Base-by-base conservation (phyloP, 805 yeast genomes). In the Yarrowia hollandica region DNA sequence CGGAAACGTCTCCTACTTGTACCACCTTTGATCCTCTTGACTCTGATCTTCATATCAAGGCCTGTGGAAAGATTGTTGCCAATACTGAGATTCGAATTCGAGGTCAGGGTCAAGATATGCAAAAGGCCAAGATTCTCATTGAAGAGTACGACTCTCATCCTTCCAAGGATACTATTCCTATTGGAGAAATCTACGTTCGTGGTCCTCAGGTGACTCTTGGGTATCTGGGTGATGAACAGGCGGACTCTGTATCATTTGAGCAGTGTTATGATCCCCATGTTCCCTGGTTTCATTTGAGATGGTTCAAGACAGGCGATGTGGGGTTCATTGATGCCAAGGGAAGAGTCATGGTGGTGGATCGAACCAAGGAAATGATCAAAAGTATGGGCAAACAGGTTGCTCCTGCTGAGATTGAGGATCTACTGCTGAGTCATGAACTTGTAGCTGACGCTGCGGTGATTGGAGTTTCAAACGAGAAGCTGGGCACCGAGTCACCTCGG, bases 371-470 rank as follows among this genome's bases (percentile, higher is more conserved):
- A 48, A 71, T 71, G 44, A 71, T 71, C 62, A 71, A 71, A 54
- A 66, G 71, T 16, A 74, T 73, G 18, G 74, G 74, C 64, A 96
- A 91, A 74, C 85, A 96, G 76, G 82, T 91, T 63, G 91, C 97
- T 8, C 92, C 97, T 30, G 92, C 97, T n/a, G 97, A 91, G 76
- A 88, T 91, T 63, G 97, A 91, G 74, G 85, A 92, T 30, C 86
- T 92, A 16, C 76, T 90, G 66, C 78, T 83, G 60, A 86, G 82
- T 64, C 89, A 88, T 73, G 79, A 79, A n/a, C 75, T 79, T 58
- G 97, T 91, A 42, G 82, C 85, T 37, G 97, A 91, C 73, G 79
- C 88, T 66, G 97, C 97, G 4, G 97, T 90, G 59, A 88, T 89
- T 63, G 97, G 97, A 2, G 46, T 41, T 2, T 15, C 19, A 60